These are phyloP conservation scores for Senna tora DNA, from an alignment of 306 rosid genomes.

Conservation along the genomic window DNA sequence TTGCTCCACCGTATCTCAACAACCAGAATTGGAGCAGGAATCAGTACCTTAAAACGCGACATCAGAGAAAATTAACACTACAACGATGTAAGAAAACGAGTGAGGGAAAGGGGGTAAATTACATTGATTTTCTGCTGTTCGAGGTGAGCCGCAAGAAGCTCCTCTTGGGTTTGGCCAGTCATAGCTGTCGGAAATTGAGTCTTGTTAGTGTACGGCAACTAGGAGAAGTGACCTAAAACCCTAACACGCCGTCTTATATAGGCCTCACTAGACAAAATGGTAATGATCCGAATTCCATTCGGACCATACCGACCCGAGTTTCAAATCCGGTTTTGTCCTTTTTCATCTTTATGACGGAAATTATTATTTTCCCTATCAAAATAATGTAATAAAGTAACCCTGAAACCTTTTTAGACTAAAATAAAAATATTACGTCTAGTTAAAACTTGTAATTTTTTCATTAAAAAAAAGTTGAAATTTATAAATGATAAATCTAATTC, in stretches of 20 bases:
- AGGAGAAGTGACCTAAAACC: conserved; percentile 35
- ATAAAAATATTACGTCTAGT: no score
- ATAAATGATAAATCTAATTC: no score
- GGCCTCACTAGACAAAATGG: not conserved
- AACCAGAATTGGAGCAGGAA: not conserved
- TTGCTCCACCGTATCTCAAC: not conserved
- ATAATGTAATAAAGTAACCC: no score
- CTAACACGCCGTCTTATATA: conserved; percentile 13
- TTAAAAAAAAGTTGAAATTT: no score
- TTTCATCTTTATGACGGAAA: no score
- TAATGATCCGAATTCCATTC: not conserved
- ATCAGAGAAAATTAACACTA: not conserved
- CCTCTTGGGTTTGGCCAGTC: conserved; percentile 53
- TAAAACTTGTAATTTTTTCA: no score
- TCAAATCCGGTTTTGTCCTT: not conserved
- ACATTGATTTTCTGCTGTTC: conserved; percentile 55
- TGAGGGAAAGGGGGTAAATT: not conserved
- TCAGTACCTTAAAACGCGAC: not conserved
- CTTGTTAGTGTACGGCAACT: not conserved
- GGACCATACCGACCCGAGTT: not conserved
- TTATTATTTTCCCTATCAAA: no score
- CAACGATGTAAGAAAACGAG: not conserved
- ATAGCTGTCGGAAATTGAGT: conserved; percentile 24
- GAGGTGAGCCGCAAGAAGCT: conserved; percentile 51
- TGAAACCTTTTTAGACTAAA: no score